Evolutionary conservation across 1,139 yeast genomes (phyloP), one percentile per base, ranked within the genome.

Genomic region (Pichia sp.): DNA sequence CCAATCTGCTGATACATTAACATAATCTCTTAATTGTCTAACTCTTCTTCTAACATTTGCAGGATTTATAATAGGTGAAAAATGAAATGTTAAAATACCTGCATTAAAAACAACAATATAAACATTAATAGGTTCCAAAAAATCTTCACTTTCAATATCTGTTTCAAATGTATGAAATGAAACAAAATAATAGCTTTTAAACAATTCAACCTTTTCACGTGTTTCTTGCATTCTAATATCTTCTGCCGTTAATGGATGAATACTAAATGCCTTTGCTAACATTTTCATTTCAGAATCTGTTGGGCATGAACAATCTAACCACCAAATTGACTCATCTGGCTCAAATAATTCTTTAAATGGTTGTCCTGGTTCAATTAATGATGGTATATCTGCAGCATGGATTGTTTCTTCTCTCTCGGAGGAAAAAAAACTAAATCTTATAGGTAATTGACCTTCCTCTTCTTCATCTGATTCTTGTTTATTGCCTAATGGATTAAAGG

Each of bases 31-130:
- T 59, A 90, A 75, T 68, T 90, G 96, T 61, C 97, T 80, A 47
- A 90, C 95, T 71, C 97, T 86, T 67, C 96, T 79, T 69, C 97
- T 80, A 43, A 90, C 97, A 66, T 84, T 88, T 3, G 93, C 89
- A 49, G 93, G 83, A 67, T 90, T 96, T 30, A 79, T 73, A 39
- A 88, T 79, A 14, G 96, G 95, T 8, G 88, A 77, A 62, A 86
- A 89, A 66, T 89, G 96, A 76, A 90, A 90, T 1, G 96, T 81
- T 48, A 90, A 68, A 14, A 90, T 82, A 41, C 96, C 97, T 50
- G 84, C 83, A 57, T 85, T 77, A 73, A 90, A 89, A 13, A 90
- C 96, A 54, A 90, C 93, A 58, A 90, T 79, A 71, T 90, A 90
- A 55, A 89, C 87, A 64, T 88, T 87, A 62, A 90, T 82, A 16